Conservation (phyloP, 2,329 filamentous ascomycete genomes). For the Alternaria sp. region DNA sequence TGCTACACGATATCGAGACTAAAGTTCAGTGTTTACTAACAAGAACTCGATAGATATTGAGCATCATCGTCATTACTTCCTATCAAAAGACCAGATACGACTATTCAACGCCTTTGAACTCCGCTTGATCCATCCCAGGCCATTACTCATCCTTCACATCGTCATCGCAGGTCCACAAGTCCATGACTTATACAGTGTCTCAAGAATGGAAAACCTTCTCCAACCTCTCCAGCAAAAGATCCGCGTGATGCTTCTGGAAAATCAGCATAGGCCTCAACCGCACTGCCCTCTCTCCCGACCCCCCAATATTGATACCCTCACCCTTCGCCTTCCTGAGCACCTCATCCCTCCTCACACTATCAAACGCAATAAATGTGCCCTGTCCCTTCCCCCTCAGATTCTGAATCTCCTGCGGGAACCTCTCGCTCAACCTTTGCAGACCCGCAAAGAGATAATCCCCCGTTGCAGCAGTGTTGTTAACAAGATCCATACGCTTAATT, state of each 20-base stretch:
- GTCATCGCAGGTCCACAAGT: background rate
- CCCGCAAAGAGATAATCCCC: constrained; percentile 79
- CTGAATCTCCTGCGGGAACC: constrained; percentile 78
- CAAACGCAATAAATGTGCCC: constrained; percentile 93
- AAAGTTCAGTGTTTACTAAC: background rate
- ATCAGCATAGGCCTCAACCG: constrained; percentile 87
- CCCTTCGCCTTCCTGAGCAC: constrained; percentile 80
- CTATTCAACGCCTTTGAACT: background rate
- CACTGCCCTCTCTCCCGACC: constrained; percentile 76
- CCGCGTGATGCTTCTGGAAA: constrained; percentile 89
- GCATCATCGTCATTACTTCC: background rate
- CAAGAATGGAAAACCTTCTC: constrained; percentile 66
- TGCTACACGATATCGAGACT: background rate
- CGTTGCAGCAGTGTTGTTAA: constrained; percentile 76
- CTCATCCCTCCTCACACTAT: constrained; percentile 79
- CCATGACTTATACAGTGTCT: background rate
- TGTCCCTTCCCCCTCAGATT: constrained; percentile 87
- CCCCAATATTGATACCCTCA: constrained; percentile 86
- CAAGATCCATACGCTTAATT: constrained; percentile 77
- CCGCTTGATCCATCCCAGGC: background rate
- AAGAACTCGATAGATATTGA: background rate
- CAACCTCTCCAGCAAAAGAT: constrained; percentile 78
- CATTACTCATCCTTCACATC: background rate
- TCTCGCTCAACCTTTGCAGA: constrained; percentile 69
- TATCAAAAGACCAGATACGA: background rate